Evolutionary conservation across 257 asterid genomes (phyloP), one percentile per base, ranked within the genome.

Genomic region (Penstemon newberryi): DNA sequence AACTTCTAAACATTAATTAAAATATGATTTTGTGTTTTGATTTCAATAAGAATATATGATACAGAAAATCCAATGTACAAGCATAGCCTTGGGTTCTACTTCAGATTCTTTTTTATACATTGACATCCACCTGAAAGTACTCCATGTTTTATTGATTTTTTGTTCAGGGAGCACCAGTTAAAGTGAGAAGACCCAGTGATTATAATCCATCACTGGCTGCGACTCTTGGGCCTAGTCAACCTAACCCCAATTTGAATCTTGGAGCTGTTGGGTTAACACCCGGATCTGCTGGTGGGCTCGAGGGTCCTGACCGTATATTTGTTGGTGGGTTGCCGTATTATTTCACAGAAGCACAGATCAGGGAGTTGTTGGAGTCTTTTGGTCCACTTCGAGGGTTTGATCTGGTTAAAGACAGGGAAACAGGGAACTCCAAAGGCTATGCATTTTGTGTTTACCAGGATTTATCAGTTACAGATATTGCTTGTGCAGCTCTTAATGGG

Each of bases 381-480:
- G 99, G 99, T 37, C 87, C 95, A 5, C 96, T 94, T 69, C 88
- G 96, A 42, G 96, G 96, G 63, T 94, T 94, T 77, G 96, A 91
- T 82, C 81, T 94, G 77, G 97, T 94, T 55, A 94, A 91, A 84
- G 99, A 94, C 74, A 78, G 97, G 77, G 97, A 94, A 82, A 94
- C 99, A 3, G 97, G 99, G 66, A 94, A 94, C 79, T 94, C 99
- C 36, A 94, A 94, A 84, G 99, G 99, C 80, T 91, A 94, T 82
- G 99, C 99, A 6, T 94, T 94, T 75, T 94, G 99, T 82, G 97
- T 94, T 62, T 94, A 91, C 75, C 86, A 85, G 68, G 99, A 94
- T 73, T 74, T 87, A 49, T 84, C 97, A 7, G 97, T 94, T 59
- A 94, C 99, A 13, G 97, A 94, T 81, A 91, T 94, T 78, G 97